phyloP scores from a whole-genome alignment of 768 basidiomycete species.

The Auricularia sp. region DNA sequence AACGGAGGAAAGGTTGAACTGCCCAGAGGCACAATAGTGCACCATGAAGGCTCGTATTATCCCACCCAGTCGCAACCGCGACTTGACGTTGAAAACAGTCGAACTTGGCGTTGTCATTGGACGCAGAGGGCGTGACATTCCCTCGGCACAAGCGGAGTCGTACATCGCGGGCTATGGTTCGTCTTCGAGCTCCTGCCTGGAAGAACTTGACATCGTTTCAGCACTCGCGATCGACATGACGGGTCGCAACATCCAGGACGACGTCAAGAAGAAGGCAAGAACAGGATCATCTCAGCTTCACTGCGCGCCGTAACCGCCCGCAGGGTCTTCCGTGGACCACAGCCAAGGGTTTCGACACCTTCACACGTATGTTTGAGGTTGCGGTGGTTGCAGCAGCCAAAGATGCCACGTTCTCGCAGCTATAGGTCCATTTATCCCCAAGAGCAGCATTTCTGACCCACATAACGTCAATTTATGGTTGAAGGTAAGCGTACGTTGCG shows the following conservation, averaged over 20 bases:
- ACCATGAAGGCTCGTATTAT: slow-evolving; percentile 70
- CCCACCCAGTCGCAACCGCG: not conserved
- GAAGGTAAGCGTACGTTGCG: slow-evolving; percentile 36
- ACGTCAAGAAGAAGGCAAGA: slow-evolving; percentile 61
- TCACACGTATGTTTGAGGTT: slow-evolving; percentile 45
- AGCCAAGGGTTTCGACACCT: slow-evolving; percentile 95
- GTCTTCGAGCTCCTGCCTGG: slow-evolving; percentile 11
- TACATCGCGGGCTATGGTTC: slow-evolving; percentile 90
- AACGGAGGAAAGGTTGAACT: slow-evolving; percentile 79
- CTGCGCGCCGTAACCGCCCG: not conserved
- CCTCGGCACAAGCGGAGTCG: slow-evolving; percentile 55
- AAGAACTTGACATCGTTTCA: not conserved
- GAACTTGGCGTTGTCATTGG: slow-evolving; percentile 97
- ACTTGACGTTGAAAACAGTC: slow-evolving; percentile 39
- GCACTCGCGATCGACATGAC: slow-evolving; percentile 96
- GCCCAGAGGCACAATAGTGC: slow-evolving; percentile 70
- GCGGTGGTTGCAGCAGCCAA: not conserved
- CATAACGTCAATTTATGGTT: slow-evolving; percentile 69
- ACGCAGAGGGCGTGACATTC: slow-evolving; percentile 74
- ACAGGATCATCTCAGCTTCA: not conserved
- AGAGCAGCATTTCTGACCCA: slow-evolving; percentile 54
- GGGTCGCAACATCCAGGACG: slow-evolving; percentile 88
- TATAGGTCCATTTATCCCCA: slow-evolving; percentile 70
- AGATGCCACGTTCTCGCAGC: not conserved
- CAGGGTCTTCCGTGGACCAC: slow-evolving; percentile 92